These are phyloP conservation scores for Penicillium sp. DNA, from an alignment of 2,329 filamentous ascomycete species.

Conservation along the genomic window DNA sequence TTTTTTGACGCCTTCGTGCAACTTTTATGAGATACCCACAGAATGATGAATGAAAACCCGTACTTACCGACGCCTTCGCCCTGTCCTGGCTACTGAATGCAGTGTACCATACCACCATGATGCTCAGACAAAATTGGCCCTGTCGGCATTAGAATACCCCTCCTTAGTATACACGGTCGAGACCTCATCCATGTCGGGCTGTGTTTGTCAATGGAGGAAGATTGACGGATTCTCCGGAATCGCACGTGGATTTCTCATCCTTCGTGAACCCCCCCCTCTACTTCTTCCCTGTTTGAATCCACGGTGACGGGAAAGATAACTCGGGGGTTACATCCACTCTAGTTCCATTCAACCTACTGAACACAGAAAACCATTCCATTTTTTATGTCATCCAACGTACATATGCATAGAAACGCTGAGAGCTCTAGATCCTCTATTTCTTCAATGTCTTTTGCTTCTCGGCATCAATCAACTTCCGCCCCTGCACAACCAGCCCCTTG, in stretches of 20 bases:
- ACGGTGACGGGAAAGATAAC: conserved; percentile 15
- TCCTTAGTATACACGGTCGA: conserved; percentile 46
- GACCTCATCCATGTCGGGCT: conserved; percentile 42
- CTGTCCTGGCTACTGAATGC: background rate
- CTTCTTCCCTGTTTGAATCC: conserved; percentile 20
- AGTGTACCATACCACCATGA: background rate
- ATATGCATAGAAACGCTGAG: background rate
- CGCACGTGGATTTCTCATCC: conserved; percentile 29
- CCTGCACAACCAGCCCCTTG: conserved; percentile 85
- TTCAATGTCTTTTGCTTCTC: conserved; percentile 85
- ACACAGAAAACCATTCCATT: background rate
- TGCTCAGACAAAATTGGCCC: background rate
- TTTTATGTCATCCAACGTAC: background rate
- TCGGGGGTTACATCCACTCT: conserved; percentile 25
- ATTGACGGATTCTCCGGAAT: conserved; percentile 29
- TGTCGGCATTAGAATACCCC: conserved; percentile 10
- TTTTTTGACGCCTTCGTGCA: background rate
- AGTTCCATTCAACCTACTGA: background rate
- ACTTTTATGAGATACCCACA: conserved; percentile 10
- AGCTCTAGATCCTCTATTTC: conserved; percentile 42
- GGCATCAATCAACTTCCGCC: conserved; percentile 71
- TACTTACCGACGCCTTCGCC: too few relatives aligned
- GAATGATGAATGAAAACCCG: conserved; percentile 15
- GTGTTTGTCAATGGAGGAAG: conserved; percentile 46
- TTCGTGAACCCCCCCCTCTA: conserved; percentile 25